Evolutionary conservation across 345 rosid species (phyloP).

Genomic region (Psidium friedrichsthalianum): DNA sequence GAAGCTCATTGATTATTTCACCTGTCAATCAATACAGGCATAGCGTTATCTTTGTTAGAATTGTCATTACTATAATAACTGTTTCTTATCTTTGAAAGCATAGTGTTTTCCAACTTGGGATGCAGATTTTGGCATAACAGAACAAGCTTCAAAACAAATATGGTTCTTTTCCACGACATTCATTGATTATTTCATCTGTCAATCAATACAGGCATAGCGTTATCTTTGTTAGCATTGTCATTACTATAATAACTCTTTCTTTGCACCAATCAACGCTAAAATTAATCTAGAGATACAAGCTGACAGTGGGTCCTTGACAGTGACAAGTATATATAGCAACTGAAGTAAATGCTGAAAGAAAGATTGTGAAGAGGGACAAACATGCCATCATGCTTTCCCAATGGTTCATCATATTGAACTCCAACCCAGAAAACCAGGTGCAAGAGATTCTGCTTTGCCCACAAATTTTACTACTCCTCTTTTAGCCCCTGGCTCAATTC

Average conservation of each 20-base stretch:
- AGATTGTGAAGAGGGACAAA: constrained; percentile 17
- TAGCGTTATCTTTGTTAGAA: no score
- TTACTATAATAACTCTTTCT: background rate
- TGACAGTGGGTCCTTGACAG: background rate
- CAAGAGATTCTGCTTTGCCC: constrained; percentile 69
- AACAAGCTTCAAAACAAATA: background rate
- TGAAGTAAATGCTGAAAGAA: background rate
- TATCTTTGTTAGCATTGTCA: background rate
- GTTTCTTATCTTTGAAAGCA: no score
- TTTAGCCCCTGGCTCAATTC: constrained; percentile 85
- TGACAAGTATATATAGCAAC: background rate
- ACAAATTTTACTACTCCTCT: constrained; percentile 78
- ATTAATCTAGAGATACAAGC: background rate
- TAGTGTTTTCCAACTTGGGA: background rate
- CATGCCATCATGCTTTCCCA: constrained; percentile 96
- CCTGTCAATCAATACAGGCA: no score
- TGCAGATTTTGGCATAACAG: background rate
- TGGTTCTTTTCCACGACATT: background rate
- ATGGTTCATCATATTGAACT: constrained; percentile 84
- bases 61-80: no score
- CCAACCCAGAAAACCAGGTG: constrained; percentile 95
- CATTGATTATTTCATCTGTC: background rate
- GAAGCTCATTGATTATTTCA: no score
- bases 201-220: background rate
- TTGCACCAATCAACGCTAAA: background rate